phyloP scores from a whole-genome alignment of 2,329 filamentous ascomycete genomes.

The Sclerotinia trifoliorum region DNA sequence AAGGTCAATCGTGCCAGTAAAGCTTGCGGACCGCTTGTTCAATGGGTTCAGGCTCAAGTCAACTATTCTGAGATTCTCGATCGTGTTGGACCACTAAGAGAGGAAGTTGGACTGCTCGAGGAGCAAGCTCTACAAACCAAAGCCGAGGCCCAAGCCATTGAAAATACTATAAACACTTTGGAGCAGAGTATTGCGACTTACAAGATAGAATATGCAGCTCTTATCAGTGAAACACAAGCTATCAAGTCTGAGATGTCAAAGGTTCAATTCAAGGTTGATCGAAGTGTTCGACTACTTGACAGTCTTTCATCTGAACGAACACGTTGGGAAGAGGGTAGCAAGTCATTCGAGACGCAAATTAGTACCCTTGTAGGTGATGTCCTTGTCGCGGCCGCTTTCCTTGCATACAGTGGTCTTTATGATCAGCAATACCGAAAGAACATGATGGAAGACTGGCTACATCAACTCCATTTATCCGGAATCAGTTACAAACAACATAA shows the following conservation, averaged over 20 bases:
- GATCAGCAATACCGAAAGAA: constrained; percentile 97
- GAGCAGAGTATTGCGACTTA: constrained; percentile 91
- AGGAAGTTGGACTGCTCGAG: constrained; percentile 84
- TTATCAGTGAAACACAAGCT: constrained; percentile 95
- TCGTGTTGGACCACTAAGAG: constrained; percentile 84
- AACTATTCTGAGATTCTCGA: constrained; percentile 97
- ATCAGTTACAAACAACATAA: constrained; percentile 92
- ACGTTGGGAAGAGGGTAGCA: constrained; percentile 96
- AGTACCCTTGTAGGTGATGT: constrained; percentile 95
- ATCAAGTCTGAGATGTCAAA: constrained; percentile 97
- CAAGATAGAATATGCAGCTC: constrained; percentile 91
- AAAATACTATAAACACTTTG: constrained; percentile 78
- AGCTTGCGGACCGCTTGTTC: constrained; percentile 92
- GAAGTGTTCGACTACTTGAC: constrained; percentile 90
- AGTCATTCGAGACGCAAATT: constrained; percentile 97
- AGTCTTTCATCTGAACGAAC: constrained; percentile 90
- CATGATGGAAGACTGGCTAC: constrained; percentile 97
- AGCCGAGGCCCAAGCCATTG: constrained; percentile 86
- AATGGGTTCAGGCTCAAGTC: constrained; percentile 96
- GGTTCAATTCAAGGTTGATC: constrained; percentile 96
- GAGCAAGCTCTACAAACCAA: constrained; percentile 88
- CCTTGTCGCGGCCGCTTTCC: constrained; percentile 91
- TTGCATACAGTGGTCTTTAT: constrained; percentile 95
- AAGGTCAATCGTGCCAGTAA: constrained; percentile 95
- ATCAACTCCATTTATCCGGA: constrained; percentile 89